Evolutionary conservation across 345 rosid species (phyloP).

Genomic region (Sonneratia caseolaris): DNA sequence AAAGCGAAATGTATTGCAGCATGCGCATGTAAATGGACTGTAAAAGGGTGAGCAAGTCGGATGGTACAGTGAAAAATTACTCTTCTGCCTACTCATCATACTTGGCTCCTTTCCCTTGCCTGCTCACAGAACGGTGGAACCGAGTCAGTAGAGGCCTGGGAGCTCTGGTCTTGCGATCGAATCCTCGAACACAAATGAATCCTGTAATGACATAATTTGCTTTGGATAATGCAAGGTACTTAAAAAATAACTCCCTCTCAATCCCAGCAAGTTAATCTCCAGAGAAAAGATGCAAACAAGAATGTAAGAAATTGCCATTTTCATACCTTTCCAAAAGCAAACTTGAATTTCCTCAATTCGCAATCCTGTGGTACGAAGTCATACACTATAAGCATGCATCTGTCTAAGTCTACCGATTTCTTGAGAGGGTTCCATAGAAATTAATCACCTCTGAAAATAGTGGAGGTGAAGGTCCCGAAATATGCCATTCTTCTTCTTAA

Average conservation of each 20-base stretch:
- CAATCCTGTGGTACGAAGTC: constrained; percentile 7
- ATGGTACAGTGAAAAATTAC: neutral
- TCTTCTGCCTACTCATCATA: neutral
- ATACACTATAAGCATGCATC: neutral
- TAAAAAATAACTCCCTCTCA: neutral
- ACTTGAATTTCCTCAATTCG: constrained; percentile 9
- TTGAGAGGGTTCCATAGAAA: neutral
- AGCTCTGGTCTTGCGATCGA: constrained; percentile 16
- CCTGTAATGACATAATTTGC: constrained; percentile 17
- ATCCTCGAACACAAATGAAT: constrained; percentile 47
- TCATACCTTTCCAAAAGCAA: constrained; percentile 39
- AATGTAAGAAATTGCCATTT: neutral
- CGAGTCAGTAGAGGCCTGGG: constrained; percentile 28
- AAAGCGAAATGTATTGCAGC: no score
- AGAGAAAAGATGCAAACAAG: neutral
- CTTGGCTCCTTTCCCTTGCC: constrained; percentile 11
- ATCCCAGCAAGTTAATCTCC: no score
- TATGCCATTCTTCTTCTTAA: constrained; percentile 26
- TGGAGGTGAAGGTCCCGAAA: constrained; percentile 34
- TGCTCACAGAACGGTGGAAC: constrained; percentile 24
- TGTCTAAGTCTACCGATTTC: neutral
- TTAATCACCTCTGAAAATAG: constrained; percentile 31
- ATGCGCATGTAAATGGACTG: no score
- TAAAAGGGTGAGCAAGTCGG: neutral
- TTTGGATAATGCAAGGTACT: neutral